A percentile compares a stretch with the other conserved stretches of the same genome.
Conservation (phyloP, 257 asterid genomes). For the Solanum chmielewskii region DNA sequence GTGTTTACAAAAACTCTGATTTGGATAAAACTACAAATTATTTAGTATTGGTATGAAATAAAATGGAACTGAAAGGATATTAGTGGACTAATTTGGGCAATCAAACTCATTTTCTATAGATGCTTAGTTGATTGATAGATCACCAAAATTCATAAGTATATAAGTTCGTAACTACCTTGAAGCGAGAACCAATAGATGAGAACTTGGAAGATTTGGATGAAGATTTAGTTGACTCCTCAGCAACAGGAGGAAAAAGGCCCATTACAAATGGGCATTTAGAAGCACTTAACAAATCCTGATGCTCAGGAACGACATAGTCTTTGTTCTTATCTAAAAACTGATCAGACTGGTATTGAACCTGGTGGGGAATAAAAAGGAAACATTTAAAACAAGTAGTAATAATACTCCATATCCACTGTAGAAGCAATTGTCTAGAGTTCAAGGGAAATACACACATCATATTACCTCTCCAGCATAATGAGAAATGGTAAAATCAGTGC, state of each 20-base stretch:
- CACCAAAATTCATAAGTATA: not conserved
- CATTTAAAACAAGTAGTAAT: not conserved
- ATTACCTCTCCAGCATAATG: conserved; percentile 99
- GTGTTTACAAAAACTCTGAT: not conserved
- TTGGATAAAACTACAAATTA: not conserved
- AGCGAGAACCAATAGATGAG: conserved; percentile 93
- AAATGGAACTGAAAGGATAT: not conserved
- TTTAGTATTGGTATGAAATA: not conserved
- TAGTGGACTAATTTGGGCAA: not conserved
- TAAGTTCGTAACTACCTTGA: conserved; percentile 43
- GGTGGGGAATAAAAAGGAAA: conserved; percentile 7
- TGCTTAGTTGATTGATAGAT: not conserved
- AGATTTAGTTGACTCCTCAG: conserved; percentile 73
- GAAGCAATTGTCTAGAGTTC: not conserved
- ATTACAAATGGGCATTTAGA: conserved; percentile 87
- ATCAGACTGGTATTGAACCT: conserved; percentile 93
- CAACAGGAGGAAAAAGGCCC: conserved; percentile 72
- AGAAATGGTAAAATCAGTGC: conserved; percentile 78
- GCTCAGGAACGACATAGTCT: conserved; percentile 94
- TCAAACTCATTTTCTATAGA: not conserved
- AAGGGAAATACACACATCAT: conserved; percentile 4
- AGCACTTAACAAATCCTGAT: conserved; percentile 70
- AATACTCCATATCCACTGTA: not conserved
- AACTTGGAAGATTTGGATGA: conserved; percentile 87
- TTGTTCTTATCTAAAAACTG: conserved; percentile 94